Base-by-base conservation (phyloP, 148 eudicot species). In the Camellia japonica region DNA sequence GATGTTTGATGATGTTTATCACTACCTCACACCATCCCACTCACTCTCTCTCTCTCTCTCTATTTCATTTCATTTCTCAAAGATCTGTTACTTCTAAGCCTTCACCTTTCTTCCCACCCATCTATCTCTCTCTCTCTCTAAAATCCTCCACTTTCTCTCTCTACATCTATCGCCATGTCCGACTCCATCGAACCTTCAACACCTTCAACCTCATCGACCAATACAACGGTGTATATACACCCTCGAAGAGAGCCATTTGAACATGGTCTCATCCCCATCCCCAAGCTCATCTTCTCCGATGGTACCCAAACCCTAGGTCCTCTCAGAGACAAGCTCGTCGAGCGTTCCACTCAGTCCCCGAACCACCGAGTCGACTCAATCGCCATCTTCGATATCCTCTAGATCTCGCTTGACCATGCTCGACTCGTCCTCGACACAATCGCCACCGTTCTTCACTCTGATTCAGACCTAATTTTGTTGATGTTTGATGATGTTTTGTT, bases 221-320 rank as follows among this genome's bases (percentile, higher is more conserved):
- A 62, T 9, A 5, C 78, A 7, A 2, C 80, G 19, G 54, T 73
- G 74, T 84, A 87, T 16, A 81, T 95, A 70, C 94, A 85, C 86
- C 89, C 94, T 0, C 87, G 98, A 0, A 87, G 96, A 0, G 98
- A 90, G 78, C 93, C 95, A 0, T 95, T 93, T 87, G 98, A 95
- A 73, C 91, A 95, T 83, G 98, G 97, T 44, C 95, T 95, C 73
- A 86, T 95, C 60, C 96, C 98, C 1, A 84, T 95, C 79, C 91
- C 94, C 16, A 95, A 95, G 64, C 93, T 95, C 86, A 91, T 95
- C 86, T 95, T 91, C 90, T n/a, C 93, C 80, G 23, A 23, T 23
- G 23, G 23, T 23, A 23, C 23, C 23, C 23, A 23, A 23, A 23
- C 23, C 23, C 23, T 23, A 23, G 23, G 23, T 23, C 23, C 23